phyloP scores from a whole-genome alignment of 306 rosid species.

The Castanospermum australe region DNA sequence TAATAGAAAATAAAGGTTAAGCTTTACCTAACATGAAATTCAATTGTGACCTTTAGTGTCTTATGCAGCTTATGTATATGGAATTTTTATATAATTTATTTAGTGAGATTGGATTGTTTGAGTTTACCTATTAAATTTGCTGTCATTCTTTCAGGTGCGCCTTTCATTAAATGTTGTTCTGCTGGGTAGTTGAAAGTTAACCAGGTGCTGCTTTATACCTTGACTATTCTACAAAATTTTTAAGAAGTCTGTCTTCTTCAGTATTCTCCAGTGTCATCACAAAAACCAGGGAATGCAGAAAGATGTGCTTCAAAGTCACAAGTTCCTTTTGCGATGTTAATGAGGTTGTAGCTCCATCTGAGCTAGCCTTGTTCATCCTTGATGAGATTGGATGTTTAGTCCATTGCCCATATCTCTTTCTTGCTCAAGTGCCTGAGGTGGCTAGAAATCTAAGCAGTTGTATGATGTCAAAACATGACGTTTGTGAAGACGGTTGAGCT shows the following conservation, averaged over 20 bases:
- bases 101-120: not conserved
- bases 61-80: not conserved
- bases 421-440: constrained; percentile 36
- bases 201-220: constrained; percentile 22
- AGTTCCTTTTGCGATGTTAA: constrained; percentile 43
- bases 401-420: constrained; percentile 25
- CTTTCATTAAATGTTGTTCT: not conserved
- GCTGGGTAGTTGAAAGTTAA: constrained; percentile 25
- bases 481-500: constrained; percentile 76
- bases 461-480: constrained; percentile 44
- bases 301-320: constrained; percentile 75
- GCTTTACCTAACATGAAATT: not conserved
- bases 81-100: not conserved
- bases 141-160: constrained; percentile 38
- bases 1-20: not conserved
- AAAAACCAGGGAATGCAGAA: constrained; percentile 88
- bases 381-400: constrained; percentile 51
- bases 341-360: constrained; percentile 41
- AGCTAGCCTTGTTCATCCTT: constrained; percentile 44
- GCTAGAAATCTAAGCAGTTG: constrained; percentile 35
- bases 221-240: not conserved
- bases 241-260: not conserved
- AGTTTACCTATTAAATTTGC: not conserved
- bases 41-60: not conserved
- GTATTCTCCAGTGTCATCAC: constrained; percentile 37